phyloP scores from a whole-genome alignment of 2,329 filamentous ascomycete species.

The Penicillium thymicola region DNA sequence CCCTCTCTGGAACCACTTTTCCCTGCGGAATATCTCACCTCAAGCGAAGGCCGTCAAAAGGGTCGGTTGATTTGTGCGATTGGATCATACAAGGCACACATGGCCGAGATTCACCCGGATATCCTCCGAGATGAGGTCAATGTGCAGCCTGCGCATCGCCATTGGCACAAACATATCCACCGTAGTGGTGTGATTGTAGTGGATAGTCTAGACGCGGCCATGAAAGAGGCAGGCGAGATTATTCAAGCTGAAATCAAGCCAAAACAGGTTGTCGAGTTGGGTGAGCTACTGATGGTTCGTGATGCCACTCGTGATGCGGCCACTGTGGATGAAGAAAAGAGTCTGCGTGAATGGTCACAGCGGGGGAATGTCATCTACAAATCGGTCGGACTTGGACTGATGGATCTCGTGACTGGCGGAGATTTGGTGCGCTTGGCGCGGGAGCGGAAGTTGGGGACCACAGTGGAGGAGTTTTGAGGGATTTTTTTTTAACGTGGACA shows the following conservation, averaged over 20 bases:
- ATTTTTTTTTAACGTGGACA: not conserved
- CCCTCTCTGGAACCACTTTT: slow-evolving; percentile 73
- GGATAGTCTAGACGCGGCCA: slow-evolving; percentile 70
- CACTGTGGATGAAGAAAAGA: slow-evolving; percentile 37
- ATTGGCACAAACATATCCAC: slow-evolving; percentile 51
- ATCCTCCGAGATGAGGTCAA: slow-evolving; percentile 64
- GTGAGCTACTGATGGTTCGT: slow-evolving; percentile 70
- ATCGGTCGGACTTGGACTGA: slow-evolving; percentile 64
- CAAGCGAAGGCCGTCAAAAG: slow-evolving; percentile 45
- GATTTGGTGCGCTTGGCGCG: slow-evolving; percentile 57
- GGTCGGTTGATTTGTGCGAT: slow-evolving; percentile 45
- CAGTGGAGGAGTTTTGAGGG: slow-evolving; percentile 42
- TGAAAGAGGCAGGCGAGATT: slow-evolving; percentile 83
- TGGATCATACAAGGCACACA: slow-evolving; percentile 60
- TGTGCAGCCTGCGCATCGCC: slow-evolving; percentile 43
- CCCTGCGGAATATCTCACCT: slow-evolving; percentile 68
- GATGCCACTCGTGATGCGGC: slow-evolving; percentile 44
- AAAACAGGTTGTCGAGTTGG: slow-evolving; percentile 78
- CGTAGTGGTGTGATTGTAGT: slow-evolving; percentile 61
- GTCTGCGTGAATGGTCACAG: slow-evolving; percentile 58
- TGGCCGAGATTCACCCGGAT: slow-evolving; percentile 79
- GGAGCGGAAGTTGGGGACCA: slow-evolving; percentile 53
- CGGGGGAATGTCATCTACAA: slow-evolving; percentile 67
- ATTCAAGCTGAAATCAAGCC: slow-evolving; percentile 71
- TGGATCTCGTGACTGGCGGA: slow-evolving; percentile 64